Evolutionary conservation across 1,284 basidiomycete genomes (phyloP).

Genomic region (Phellopilus nigrolimitatus): DNA sequence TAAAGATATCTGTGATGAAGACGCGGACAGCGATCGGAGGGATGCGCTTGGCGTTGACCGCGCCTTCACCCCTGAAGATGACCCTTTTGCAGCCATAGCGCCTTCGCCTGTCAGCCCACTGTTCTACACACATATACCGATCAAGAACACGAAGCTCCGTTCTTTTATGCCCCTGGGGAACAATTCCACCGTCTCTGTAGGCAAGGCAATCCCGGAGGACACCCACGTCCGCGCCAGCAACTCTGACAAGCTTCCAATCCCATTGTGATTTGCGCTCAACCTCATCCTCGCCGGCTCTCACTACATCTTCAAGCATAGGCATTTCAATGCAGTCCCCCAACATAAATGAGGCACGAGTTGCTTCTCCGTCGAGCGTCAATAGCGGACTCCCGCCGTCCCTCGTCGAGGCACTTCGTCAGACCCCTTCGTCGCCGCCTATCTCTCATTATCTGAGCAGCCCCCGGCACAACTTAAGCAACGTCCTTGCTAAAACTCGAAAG

Average conservation of each 20-base stretch:
- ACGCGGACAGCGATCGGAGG: not conserved
- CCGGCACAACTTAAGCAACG: not conserved
- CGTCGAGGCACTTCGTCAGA: conserved; percentile 1
- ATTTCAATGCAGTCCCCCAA: not conserved
- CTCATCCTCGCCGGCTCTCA: conserved; percentile 9
- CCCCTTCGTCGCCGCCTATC: conserved; percentile 1
- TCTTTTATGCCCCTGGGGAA: conserved; percentile 16
- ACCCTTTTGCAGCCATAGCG: conserved; percentile 18
- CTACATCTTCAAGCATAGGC: not conserved
- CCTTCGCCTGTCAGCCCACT: conserved; percentile 7
- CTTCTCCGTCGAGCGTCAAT: conserved; percentile 1
- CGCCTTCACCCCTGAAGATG: conserved; percentile 15
- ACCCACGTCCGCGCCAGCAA: conserved; percentile 3
- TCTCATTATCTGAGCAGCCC: no score
- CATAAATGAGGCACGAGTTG: not conserved
- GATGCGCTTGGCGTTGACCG: conserved; percentile 9
- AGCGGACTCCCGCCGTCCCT: conserved; percentile 1
- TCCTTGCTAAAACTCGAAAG: conserved; percentile 1
- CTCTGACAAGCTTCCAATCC: conserved; percentile 11
- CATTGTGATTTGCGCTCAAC: not conserved
- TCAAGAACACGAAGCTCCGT: not conserved
- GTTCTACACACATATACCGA: not conserved
- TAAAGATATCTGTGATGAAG: conserved; percentile 1
- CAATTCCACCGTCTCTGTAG: not conserved
- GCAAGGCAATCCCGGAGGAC: not conserved